phyloP scores from a whole-genome alignment of 352 stramenopile species.

The Pythium rishiriense region DNA sequence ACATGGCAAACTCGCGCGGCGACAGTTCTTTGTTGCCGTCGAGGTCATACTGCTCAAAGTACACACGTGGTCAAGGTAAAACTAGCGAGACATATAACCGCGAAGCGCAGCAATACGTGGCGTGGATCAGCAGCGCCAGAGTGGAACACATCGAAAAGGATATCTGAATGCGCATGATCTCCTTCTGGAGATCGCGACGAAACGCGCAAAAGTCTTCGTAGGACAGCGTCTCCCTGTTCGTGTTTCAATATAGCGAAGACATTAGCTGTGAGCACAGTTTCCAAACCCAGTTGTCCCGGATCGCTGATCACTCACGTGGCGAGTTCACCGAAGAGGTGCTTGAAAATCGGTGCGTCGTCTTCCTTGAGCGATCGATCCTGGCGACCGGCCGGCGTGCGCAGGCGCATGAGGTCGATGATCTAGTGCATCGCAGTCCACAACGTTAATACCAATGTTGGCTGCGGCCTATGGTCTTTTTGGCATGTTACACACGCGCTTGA shows the following conservation, averaged over 20 bases:
- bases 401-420: conserved; percentile 85
- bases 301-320: too few species aligned
- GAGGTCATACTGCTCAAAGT: conserved; percentile 90
- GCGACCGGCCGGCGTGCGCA: conserved; percentile 72
- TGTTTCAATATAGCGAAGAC: too few species aligned
- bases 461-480: too few species aligned
- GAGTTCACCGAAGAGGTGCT: conserved; percentile 83
- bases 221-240: conserved; percentile 73
- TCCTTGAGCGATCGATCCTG: conserved; percentile 80
- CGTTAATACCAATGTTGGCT: too few species aligned
- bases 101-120: neutral
- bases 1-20: conserved; percentile 85
- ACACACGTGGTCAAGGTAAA: conserved; percentile 43
- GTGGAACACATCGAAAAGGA: conserved; percentile 42
- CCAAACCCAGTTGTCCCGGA: too few species aligned
- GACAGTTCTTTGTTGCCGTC: conserved; percentile 80
- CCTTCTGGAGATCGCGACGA: conserved; percentile 66
- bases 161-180: conserved; percentile 91
- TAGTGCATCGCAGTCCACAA: conserved; percentile 18
- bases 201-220: conserved; percentile 84
- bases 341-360: conserved; percentile 79
- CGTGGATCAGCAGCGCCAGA: neutral
- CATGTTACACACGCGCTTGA: conserved; percentile 65
- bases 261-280: too few species aligned
- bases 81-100: conserved; percentile 25